phyloP scores from a whole-genome alignment of 2,329 filamentous ascomycete species.

The Cylindrodendrum hubeiense region DNA sequence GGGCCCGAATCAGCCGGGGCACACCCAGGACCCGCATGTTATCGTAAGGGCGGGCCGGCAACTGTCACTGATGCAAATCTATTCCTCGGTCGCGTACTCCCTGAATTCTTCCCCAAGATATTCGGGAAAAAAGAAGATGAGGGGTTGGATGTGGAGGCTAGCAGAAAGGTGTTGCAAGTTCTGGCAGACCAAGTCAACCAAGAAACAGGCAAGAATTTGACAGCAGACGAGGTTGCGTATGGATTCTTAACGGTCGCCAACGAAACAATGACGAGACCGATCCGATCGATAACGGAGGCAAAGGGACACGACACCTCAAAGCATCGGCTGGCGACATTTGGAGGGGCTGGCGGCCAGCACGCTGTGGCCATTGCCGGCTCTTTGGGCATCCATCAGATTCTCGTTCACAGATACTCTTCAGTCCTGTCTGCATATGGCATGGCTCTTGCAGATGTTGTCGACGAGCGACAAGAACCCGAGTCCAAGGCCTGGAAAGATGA shows the following conservation, averaged over 20 bases:
- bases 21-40: constrained; percentile 91
- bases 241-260: constrained; percentile 93
- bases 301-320: constrained; percentile 92
- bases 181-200: constrained; percentile 82
- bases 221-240: constrained; percentile 85
- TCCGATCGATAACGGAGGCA: constrained; percentile 90
- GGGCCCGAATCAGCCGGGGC: constrained; percentile 91
- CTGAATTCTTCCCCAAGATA: constrained; percentile 95
- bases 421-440: constrained; percentile 93
- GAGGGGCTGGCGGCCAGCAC: constrained; percentile 91
- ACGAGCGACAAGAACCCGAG: constrained; percentile 86
- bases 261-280: constrained; percentile 91
- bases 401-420: constrained; percentile 89
- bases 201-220: constrained; percentile 79
- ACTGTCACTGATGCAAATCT: constrained; percentile 96
- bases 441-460: constrained; percentile 92
- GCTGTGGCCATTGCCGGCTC: constrained; percentile 91
- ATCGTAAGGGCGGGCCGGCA: constrained; percentile 87
- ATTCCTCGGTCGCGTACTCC: constrained; percentile 84
- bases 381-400: constrained; percentile 85
- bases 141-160: constrained; percentile 81
- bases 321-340: constrained; percentile 92
- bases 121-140: constrained; percentile 92
- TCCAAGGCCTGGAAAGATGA: constrained; percentile 72
- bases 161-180: constrained; percentile 79